Base-by-base conservation (phyloP, 2,329 filamentous ascomycete species). In the Nemania sp. region DNA sequence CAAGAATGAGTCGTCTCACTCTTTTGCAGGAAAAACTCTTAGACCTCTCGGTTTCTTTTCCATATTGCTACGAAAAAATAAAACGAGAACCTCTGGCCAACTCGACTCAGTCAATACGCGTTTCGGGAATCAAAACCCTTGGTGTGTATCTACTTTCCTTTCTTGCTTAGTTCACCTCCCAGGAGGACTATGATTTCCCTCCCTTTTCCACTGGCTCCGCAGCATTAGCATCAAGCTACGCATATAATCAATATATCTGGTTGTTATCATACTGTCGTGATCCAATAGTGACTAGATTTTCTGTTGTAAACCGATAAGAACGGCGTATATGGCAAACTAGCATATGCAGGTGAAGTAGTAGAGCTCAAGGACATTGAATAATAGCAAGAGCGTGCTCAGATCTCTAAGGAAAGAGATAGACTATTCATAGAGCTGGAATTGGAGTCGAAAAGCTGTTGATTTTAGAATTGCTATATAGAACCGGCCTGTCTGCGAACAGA, bases 121-220 rank as follows among this genome's bases (percentile, higher is more conserved):
- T 50, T 49, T 40, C 19, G 39, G 20, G 33, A 53, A 56, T 56
- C 43, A 57, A 50, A 53, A 56, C 24, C 37, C 52, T 41, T 54
- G 64, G 64, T 67, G 64, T 67, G 64, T 67, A 67, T 65, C 53
- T 54, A 52, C 58, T 55, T 52, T 63, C 59, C 57, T 56, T 52
- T 45, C 57, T 52, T 54, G 19, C 56, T 56, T 56, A 42, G 20
- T 40, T 44, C 41, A 20, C 22, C 23, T 17, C 28, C 28, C 42
- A 15, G 40, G 45, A 57, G 45, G 26, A 57, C 9, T 26, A 36
- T 22, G 34, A 24, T 37, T 47, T 17, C 39, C 14, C 42, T 47
- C 15, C 14, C 8, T 28, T 28, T 28, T 36, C 33, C 8, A 9
- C 31, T 45, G 22, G 30, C 42, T 45, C 26, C n/a, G 28, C 36